Evolutionary conservation across 805 yeast genomes (phyloP), one percentile per base, ranked within the genome.

Genomic region (Ogataea polymorpha): DNA sequence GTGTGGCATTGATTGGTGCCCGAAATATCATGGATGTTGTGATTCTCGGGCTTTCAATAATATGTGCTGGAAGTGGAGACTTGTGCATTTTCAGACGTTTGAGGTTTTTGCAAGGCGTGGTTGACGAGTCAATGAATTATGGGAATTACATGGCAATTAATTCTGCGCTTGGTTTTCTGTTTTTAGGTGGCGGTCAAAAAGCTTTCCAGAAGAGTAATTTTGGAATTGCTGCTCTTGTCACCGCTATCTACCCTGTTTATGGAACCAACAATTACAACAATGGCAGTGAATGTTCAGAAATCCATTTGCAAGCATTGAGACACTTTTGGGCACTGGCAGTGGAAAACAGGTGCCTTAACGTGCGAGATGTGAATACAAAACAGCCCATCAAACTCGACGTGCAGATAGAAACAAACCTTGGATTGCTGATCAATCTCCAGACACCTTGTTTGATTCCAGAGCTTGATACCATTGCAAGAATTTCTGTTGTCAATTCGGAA

Each of bases 21-120:
- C 63, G 70, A 15, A 74, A 72, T 24, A 67, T 81, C 23, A 78
- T 80, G 35, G 79, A 79, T 47, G 66, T 82, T 1, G 50, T 88
- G 11, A 72, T 82, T 1, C 59, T 91, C 5, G 74, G 93, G 7
- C 60, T 76, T 6, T 75, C 96, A 0, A 68, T 87, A 20, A 72
- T 89, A 0, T 85, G 88, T 86, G 90, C 96, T 2, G 96, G 96
- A 1, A 78, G 89, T 12, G 98, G 99, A 1, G 96, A 93, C 58
- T 62, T 90, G 39, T 85, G 79, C 32, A 76, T 81, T 0, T 75
- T 93, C 49, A 72, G 90, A 51, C 71, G 96, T 38, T 66, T 87
- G 31, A 71, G 96, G 44, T 72, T 74, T 18, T 63, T 87, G 23
- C 89, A 86, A 56, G 86, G 83, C 15, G 69, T 73, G 10, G 72